A percentile compares a stretch with the other conserved stretches of the same genome.
Conservation (phyloP, 495 filamentous ascomycete species). For the Penicillium goetzii region DNA sequence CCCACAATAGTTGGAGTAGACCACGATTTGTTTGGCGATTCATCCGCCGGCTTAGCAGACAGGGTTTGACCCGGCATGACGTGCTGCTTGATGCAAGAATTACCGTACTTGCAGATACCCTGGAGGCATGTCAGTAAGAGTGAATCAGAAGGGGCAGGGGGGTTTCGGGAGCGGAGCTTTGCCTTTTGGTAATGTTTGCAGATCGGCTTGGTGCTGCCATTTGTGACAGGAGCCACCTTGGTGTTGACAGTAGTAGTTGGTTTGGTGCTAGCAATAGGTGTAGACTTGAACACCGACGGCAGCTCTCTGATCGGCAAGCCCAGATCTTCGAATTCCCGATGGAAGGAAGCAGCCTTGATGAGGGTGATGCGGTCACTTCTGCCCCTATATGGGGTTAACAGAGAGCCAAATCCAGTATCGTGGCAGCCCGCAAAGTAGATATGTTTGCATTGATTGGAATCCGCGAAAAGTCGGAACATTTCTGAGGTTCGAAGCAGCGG, state of each 20-base stretch:
- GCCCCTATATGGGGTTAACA: conserved; percentile 56
- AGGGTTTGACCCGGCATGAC: conserved; percentile 36
- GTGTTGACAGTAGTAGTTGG: conserved; percentile 9
- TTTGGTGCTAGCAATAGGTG: conserved; percentile 15
- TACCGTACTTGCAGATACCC: conserved; percentile 48
- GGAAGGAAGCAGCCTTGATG: conserved; percentile 48
- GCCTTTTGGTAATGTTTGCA: conserved; percentile 51
- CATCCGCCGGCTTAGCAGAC: conserved; percentile 24
- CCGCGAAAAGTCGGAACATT: conserved; percentile 59
- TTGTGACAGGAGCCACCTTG: conserved; percentile 17
- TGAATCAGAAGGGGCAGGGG: not conserved
- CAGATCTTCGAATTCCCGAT: conserved; percentile 41
- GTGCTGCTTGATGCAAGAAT: conserved; percentile 43
- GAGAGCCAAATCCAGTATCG: conserved; percentile 60
- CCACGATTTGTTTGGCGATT: conserved; percentile 28
- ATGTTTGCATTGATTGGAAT: conserved; percentile 67
- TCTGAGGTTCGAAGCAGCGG: conserved; percentile 37
- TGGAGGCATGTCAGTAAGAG: conserved; percentile 17
- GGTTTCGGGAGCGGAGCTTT: not conserved
- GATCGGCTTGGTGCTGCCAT: conserved; percentile 25
- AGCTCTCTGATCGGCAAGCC: conserved; percentile 48
- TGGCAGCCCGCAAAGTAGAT: conserved; percentile 69
- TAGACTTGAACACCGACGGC: conserved; percentile 48
- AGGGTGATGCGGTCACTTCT: conserved; percentile 56
- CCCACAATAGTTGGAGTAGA: conserved; percentile 20